phyloP scores from a whole-genome alignment of 2,329 filamentous ascomycete species.

The Aureobasidium sp. region DNA sequence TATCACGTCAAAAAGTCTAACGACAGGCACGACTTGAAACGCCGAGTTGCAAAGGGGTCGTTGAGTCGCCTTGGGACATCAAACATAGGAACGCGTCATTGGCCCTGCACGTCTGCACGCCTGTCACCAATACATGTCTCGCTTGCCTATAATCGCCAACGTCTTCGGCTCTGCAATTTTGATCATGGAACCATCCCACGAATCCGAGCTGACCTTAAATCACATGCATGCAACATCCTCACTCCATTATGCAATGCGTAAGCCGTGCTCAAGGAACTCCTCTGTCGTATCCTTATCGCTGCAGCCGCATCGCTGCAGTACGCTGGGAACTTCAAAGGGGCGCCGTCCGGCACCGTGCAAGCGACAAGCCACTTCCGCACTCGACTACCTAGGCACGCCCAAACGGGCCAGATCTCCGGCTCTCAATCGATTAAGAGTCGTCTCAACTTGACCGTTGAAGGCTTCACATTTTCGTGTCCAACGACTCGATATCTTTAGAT shows the following conservation, averaged over 20 bases:
- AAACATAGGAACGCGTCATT: conserved; percentile 14
- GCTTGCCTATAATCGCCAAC: not conserved
- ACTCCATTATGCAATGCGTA: conserved; percentile 7
- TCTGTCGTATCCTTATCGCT: conserved; percentile 1
- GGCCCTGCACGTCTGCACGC: not conserved
- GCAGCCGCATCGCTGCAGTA: not conserved
- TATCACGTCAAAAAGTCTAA: conserved; percentile 12
- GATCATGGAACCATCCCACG: not conserved
- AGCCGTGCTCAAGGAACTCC: not conserved
- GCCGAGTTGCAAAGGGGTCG: conserved; percentile 13
- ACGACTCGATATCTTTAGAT: conserved; percentile 1
- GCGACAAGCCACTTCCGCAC: conserved; percentile 9
- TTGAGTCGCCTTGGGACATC: not conserved
- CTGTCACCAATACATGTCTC: not conserved
- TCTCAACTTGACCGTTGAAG: not conserved
- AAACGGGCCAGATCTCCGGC: not conserved
- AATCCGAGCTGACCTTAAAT: not conserved
- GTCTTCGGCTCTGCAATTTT: no score
- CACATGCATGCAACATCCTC: conserved; percentile 3
- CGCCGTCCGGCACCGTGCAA: not conserved
- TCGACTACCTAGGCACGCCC: not conserved
- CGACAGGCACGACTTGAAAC: conserved; percentile 9
- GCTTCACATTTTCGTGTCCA: not conserved
- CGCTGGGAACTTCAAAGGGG: not conserved
- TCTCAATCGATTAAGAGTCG: not conserved